Base-by-base conservation (phyloP, 169 alveolate species). In the Amoebophrya sp. region DNA sequence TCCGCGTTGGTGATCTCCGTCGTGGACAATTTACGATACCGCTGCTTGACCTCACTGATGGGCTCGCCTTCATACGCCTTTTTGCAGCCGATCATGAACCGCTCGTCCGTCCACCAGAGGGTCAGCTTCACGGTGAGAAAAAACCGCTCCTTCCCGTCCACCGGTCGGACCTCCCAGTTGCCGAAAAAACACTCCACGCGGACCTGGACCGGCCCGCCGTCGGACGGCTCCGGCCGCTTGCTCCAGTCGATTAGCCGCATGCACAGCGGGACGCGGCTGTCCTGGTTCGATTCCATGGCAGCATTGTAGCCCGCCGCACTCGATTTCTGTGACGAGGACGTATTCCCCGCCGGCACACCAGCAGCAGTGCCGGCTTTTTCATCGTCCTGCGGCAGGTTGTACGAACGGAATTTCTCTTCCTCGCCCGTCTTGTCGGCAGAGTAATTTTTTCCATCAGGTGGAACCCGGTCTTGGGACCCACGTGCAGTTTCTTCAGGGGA, bases 91-190 rank as follows among this genome's bases (percentile, higher is more conserved):
- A 47, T 18, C 66, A 47, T 7, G 32, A 66, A 66, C 38, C 83
- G 83, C 83, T 7, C 83, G 35, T 66, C 83, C 10, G 12, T 7
- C 83, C 83, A 66, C 83, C 83, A 66, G 0, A 66, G 83, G 18
- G 83, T 66, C 35, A 66, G 32, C 83, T 66, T 66, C 38, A 66
- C 83, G 35, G 83, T 66, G 2, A 66, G 35, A 25, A 66, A 66
- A 2, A 66, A 25, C 38, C 83, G 12, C 83, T 66, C 83, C 35
- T 66, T 66, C 35, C 83, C 83, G 35, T 66, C 83, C 1, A 66
- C 83, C 29, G 83, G 83, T 25, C 35, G 29, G 35, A 66, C 83
- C 83, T 66, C 83, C 83, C 83, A 66, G 83, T 66, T 66, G 32
- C 10, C 38, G 35, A 66, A 66, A 25, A 66, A 66, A 25, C 83